Evolutionary conservation across 2,329 filamentous ascomycete species (phyloP).

Genomic region (Leptographium wingfieldii): DNA sequence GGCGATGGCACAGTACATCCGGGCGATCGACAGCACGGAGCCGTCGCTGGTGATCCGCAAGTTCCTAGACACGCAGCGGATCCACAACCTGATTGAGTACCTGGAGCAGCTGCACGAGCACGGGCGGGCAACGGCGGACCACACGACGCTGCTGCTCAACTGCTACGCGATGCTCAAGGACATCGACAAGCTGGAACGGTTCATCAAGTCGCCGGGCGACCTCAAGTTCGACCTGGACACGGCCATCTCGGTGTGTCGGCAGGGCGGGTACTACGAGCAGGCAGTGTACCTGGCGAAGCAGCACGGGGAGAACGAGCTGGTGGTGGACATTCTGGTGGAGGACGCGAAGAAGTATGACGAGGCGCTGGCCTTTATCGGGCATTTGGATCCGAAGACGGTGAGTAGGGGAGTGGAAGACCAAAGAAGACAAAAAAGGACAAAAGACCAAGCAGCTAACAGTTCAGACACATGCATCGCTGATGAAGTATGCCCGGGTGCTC

Average conservation of each 20-base stretch:
- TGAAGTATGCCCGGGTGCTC: slow-evolving; percentile 89
- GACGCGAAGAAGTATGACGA: slow-evolving; percentile 85
- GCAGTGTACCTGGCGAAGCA: slow-evolving; percentile 91
- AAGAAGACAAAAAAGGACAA: too few relatives aligned
- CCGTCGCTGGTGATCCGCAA: slow-evolving; percentile 94
- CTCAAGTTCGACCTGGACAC: slow-evolving; percentile 96
- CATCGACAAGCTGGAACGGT: slow-evolving; percentile 87
- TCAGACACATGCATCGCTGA: slow-evolving; percentile 73
- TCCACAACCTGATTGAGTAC: slow-evolving; percentile 95
- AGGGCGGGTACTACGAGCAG: slow-evolving; percentile 94
- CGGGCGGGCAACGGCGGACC: slow-evolving; percentile 83
- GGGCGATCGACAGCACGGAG: slow-evolving; percentile 90
- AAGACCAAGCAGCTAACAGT: background rate
- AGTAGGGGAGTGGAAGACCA: slow-evolving; percentile 18
- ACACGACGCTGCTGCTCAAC: slow-evolving; percentile 87
- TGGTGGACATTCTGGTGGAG: slow-evolving; percentile 91
- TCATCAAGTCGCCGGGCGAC: slow-evolving; percentile 90
- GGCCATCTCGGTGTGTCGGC: slow-evolving; percentile 92
- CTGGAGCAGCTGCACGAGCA: slow-evolving; percentile 93
- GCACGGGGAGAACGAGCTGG: slow-evolving; percentile 84
- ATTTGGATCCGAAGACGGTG: slow-evolving; percentile 65
- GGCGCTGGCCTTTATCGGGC: slow-evolving; percentile 83
- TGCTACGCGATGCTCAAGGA: slow-evolving; percentile 98
- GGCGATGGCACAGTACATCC: slow-evolving; percentile 97
- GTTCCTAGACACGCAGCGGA: slow-evolving; percentile 91